Base-by-base conservation (phyloP, 2,329 filamentous ascomycete genomes). In the Penicillium sp. region DNA sequence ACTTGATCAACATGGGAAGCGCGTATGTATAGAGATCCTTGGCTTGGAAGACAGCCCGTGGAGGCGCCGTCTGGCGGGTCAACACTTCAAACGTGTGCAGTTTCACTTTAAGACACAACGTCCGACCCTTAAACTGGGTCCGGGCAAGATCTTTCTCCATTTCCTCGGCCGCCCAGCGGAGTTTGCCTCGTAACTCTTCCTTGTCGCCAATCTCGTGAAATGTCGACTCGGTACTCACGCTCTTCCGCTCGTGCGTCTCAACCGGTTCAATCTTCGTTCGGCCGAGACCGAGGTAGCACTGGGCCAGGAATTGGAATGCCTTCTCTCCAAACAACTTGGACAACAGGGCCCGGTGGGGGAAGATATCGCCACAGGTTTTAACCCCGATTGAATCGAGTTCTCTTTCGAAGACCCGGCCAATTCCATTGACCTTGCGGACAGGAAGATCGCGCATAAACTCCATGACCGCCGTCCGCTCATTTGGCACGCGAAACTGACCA, bases 381-480 rank as follows among this genome's bases (percentile, higher is more conserved):
- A 97, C 82, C 0, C 92, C 92, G 39, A 97, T 86, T 3, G 93
- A 90, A 37, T 90, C 84, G 1, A 99, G 81, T 68, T 99, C 91
- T 50, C 94, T 84, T 73, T 97, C 94, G 55, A 97, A 87, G 0
- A 97, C 94, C 18, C 94, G 84, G 0, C 94, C 94, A n/a, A 99
- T 84, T 1, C 94, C 94, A 60, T 97, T 97, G 36, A 97, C 89
- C 67, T 97, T 97, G 27, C 94, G 83, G 0, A 91, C 91, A 0
- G 92, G 87, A 20, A 99, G 77, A 24, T 87, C 82, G 9, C 82
- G 80, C 88, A 97, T 96, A 67, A 97, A 97, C 0, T 80, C 75
- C 82, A 97, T 85, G 53, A 99, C 91, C 1, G 84, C 80, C 21
- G 77, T 74, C 8, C 92, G 82, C 33, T 96, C 87, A 46, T 81